Base-by-base conservation (phyloP, 2,329 filamentous ascomycete genomes). In the Colletotrichum sublineola region DNA sequence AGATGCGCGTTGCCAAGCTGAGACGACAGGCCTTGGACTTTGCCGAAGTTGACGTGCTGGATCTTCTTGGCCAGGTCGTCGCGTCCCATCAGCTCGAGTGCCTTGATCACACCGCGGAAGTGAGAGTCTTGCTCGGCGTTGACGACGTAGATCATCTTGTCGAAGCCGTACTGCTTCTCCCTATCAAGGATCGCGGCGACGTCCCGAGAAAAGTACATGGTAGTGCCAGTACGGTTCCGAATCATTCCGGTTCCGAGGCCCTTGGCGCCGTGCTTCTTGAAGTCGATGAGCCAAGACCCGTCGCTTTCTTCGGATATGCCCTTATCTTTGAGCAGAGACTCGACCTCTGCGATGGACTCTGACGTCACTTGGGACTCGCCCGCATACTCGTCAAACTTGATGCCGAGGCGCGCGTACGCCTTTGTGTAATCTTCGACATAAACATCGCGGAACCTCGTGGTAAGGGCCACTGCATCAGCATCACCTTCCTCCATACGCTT, bases 121-220 rank as follows among this genome's bases (percentile, higher is more conserved):
- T 84, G 80, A 0, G 75, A 50, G 53, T 82, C 80, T 56, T 83
- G 82, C 31, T 82, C 79, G 0, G 76, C 68, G 0, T 78, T 75
- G 20, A 82, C 82, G n/a, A 84, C 81, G 50, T 83, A 84, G 2
- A 84, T 74, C 81, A 83, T 81, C 75, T 80, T 78, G 74, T 83
- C 81, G 48, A 83, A 83, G 0, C 63, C 29, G 67, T 81, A 79
- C 46, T 87, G 86, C 69, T 91, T 85, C 68, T 86, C 84, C 78
- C 91, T 88, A 80, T 93, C 90, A 29, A 89, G 79, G 40, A 89
- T 90, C 6, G 90, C 90, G 15, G 89, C 92, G 53, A 94, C 89
- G 78, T 94, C 92, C 76, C 92, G 88, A 38, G 92, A 91, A 46
- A 93, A 84, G 80, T 94, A 94, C 1, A 91, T 86, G 14, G 89